Conservation (phyloP, 192 early-diverging fungal species). For the Chytriomyces sp. region DNA sequence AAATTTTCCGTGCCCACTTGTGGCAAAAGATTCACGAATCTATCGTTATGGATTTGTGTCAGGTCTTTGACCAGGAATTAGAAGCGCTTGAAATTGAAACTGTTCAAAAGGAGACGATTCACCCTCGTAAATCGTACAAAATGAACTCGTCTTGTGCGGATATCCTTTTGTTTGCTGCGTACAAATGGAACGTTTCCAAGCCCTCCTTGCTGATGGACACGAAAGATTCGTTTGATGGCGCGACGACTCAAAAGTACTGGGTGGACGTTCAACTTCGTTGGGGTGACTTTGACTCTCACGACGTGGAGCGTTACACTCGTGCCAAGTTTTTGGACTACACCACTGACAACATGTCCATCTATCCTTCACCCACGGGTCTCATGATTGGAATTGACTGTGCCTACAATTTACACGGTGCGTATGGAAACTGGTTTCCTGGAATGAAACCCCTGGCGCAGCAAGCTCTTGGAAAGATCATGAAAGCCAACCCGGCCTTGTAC, state of each 20-base stretch:
- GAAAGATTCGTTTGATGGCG: slow-evolving; percentile 94
- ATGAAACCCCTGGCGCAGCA: slow-evolving; percentile 98
- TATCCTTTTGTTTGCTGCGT: slow-evolving; percentile 93
- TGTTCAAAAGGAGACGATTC: slow-evolving; percentile 98
- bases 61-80: slow-evolving; percentile 96
- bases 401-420: slow-evolving; percentile 82
- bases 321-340: slow-evolving; percentile 99
- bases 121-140: slow-evolving; percentile 98
- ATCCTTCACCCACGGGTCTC: slow-evolving; percentile 96
- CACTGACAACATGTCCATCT: slow-evolving; percentile 98
- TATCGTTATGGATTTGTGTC: slow-evolving; percentile 74
- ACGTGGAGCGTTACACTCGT: slow-evolving; percentile 97
- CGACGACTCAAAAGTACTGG: slow-evolving; percentile 97
- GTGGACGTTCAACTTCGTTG: slow-evolving; percentile 97
- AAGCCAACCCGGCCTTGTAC: slow-evolving; percentile 96
- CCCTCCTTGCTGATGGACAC: slow-evolving; percentile 92
- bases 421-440: slow-evolving; percentile 98
- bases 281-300: slow-evolving; percentile 99
- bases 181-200: slow-evolving; percentile 98
- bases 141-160: slow-evolving; percentile 95
- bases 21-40: slow-evolving; percentile 98
- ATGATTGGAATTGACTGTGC: slow-evolving; percentile 98
- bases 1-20: slow-evolving; percentile 98
- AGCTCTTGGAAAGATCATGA: slow-evolving; percentile 99
- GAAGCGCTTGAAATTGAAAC: slow-evolving; percentile 98